Evolutionary conservation across 2,329 filamentous ascomycete genomes (phyloP), one percentile per base, ranked within the genome.

Genomic region (Trichoderma breve): DNA sequence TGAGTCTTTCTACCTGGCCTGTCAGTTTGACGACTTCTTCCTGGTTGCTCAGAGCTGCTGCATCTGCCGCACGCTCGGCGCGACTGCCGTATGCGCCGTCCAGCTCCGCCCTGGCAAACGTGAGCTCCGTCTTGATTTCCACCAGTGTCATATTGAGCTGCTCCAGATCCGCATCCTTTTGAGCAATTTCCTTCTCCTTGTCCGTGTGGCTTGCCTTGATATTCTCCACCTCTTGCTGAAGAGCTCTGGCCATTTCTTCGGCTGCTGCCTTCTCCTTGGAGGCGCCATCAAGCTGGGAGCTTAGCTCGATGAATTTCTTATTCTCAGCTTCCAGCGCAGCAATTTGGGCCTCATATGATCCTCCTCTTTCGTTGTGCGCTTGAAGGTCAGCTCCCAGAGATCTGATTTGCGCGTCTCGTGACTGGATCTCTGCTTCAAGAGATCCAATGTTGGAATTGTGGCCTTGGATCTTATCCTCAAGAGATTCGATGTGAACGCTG

Each of bases 101-200:
- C 34, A 90, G 84, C 79, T 90, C 88, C 21, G 88, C 88, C 76
- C 87, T 86, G 65, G 87, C 86, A 76, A 90, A 85, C 60, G 88
- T 89, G 72, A 89, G 82, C 76, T 90, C 88, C 68, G 87, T 89
- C 83, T 90, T 90, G 77, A 88, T 83, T 80, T 89, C 87, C 39
- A 87, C 85, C 70, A 89, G 78, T 76, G 84, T 84, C 76, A 84
- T 81, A 78, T 86, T 87, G 68, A 87, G 81, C 70, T 81, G 80
- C 65, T 88, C 86, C 43, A 87, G 76, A 73, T 88, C 85, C 61
- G 83, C 82, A 69, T 88, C 85, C 80, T 85, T 86, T 73, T 82
- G 82, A 76, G 84, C 84, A 74, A 82, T 78, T 43, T 84, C 80
- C 73, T 84, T 83, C 74, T 84, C 82, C 61, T 84, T 84, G 24